Conservation (phyloP, 2,329 filamentous ascomycete genomes). For the Nothomitra cinnamomea region DNA sequence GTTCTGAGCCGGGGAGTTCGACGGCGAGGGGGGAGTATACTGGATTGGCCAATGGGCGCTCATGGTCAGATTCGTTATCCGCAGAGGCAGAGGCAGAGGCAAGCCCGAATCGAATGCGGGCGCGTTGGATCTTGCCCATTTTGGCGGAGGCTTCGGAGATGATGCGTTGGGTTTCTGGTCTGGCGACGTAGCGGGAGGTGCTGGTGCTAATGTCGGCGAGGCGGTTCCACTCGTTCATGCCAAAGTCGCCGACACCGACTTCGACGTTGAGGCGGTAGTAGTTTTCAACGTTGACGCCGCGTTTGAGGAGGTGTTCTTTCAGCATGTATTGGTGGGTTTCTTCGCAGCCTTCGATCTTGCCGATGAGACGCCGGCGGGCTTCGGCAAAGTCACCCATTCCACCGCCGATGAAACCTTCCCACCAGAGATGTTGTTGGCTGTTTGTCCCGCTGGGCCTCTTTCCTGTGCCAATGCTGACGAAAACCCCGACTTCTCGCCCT, state of each 20-base stretch:
- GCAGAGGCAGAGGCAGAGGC: conserved; percentile 20
- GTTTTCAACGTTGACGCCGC: conserved; percentile 70
- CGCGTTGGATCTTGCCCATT: conserved; percentile 66
- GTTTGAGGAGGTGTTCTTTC: conserved; percentile 56
- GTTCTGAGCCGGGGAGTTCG: conserved; percentile 33
- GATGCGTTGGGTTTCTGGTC: conserved; percentile 57
- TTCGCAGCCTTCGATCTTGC: conserved; percentile 93
- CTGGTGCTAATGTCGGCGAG: conserved; percentile 90
- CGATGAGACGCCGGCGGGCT: conserved; percentile 64
- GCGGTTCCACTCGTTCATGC: conserved; percentile 95
- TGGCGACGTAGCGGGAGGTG: conserved; percentile 67
- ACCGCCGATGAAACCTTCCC: conserved; percentile 63
- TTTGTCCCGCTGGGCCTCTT: conserved; percentile 61
- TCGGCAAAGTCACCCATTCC: conserved; percentile 59
- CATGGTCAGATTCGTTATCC: not conserved
- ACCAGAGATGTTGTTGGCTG: conserved; percentile 60
- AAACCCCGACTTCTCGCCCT: conserved; percentile 77
- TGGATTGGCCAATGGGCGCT: conserved; percentile 19
- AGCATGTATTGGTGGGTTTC: conserved; percentile 76
- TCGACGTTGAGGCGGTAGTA: conserved; percentile 97
- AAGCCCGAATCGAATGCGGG: conserved; percentile 49
- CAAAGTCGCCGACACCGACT: conserved; percentile 88
- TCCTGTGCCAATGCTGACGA: conserved; percentile 87
- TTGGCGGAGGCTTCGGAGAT: conserved; percentile 62
- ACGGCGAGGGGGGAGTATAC: conserved; percentile 33